A percentile compares a stretch with the other conserved stretches of the same genome.
These are phyloP conservation scores for Ceratonia siliqua DNA, from an alignment of 306 rosid species.

Conservation along the genomic window DNA sequence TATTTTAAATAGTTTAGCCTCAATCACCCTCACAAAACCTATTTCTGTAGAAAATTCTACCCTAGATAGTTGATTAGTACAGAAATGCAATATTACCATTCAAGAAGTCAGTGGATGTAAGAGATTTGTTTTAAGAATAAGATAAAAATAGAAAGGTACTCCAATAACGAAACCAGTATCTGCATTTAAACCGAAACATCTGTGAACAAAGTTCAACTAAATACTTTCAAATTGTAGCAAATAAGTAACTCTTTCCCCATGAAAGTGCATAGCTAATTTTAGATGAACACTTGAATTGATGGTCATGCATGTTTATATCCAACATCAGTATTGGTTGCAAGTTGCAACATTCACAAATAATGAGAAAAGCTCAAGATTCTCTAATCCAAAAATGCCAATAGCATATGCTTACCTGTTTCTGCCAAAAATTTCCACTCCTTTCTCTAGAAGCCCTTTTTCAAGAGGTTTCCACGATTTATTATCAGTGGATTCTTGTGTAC, in stretches of 20 bases:
- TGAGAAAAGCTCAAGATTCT: conserved; percentile 11
- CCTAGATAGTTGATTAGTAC: background rate
- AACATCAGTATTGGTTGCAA: background rate
- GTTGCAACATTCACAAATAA: background rate
- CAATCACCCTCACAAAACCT: background rate
- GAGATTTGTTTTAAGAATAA: conserved; percentile 3
- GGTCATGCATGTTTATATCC: conserved; percentile 1
- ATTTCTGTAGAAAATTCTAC: background rate
- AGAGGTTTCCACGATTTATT: conserved; percentile 81
- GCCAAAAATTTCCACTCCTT: conserved; percentile 91
- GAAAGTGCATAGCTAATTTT: conserved; percentile 10
- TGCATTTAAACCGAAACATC: conserved; percentile 27
- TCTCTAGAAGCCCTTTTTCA: conserved; percentile 84
- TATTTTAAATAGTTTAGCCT: background rate
- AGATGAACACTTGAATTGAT: background rate
- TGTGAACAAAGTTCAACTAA: background rate
- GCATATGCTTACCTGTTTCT: conserved; percentile 73
- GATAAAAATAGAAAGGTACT: background rate
- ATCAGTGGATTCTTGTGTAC: conserved; percentile 60
- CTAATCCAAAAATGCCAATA: conserved; percentile 12
- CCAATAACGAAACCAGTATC: conserved; percentile 5
- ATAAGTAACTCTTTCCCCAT: conserved; percentile 14
- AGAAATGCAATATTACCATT: background rate
- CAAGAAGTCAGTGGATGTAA: conserved; percentile 18
- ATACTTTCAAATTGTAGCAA: conserved; percentile 26